Evolutionary conservation across 78 protist species (phyloP), one percentile per base, ranked within the genome.

Genomic region (Chrysochromulina tobinii): DNA sequence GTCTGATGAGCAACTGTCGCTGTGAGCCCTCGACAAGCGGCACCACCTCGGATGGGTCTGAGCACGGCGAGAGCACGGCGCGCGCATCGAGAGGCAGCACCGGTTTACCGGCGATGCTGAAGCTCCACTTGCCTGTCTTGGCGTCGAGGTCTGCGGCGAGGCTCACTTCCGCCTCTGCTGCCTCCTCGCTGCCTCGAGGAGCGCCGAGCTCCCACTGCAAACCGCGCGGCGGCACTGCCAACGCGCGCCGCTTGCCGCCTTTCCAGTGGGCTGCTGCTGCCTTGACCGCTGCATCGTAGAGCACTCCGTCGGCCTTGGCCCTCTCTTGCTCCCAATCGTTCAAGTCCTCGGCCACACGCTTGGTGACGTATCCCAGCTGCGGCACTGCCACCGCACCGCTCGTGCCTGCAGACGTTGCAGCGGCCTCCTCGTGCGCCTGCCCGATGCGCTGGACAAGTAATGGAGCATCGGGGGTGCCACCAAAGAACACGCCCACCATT

Each of bases 21-120:
- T 14, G 64, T 59, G 23, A 59, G 61, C 14, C 77, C 14, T 3
- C 3, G n/a, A 7, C 72, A 18, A 61, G 48, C 9, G 61, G 17
- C 38, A 61, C 17, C 48, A 15, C 17, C 81, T 20, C 53, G 12
- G 53, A 23, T 7, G 79, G 79, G 9, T 11, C 58, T 20, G 64
- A 57, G 51, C 90, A 88, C 5, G 79, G 72, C 58, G 57, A 5
- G 59, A 88, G 61, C 81, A 88, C 64, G 20, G 57, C 27, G 8
- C 54, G 11, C 25, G 90, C 90, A 51, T 88, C 67, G 54, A 88
- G 25, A 2, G 79, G 79, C 15, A 53, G 48, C 53, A 88, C 81
- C 54, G 11, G 27, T 48, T 12, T 18, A 17, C 90, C 90, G 15
- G 21, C 27, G 17, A 25, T 50, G 5, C 64, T 57, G 66, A 58